Evolutionary conservation across 805 yeast species (phyloP).

Genomic region (Metschnikowia hibisci): DNA sequence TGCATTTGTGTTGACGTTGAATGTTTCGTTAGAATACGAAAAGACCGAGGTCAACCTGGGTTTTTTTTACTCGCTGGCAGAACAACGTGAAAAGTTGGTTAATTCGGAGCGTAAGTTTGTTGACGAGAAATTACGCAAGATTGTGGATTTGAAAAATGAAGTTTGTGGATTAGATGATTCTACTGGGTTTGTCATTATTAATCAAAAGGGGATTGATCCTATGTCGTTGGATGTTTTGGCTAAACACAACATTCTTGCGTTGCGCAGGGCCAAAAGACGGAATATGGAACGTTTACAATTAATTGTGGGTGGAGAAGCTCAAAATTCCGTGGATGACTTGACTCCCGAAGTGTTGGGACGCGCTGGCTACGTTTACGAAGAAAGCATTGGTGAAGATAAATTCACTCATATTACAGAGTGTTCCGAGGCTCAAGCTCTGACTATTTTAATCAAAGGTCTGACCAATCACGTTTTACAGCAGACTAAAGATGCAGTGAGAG

Average conservation of each 20-base stretch:
- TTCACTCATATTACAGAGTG: slow-evolving; percentile 92
- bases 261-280: slow-evolving; percentile 97
- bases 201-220: slow-evolving; percentile 98
- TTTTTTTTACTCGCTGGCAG: slow-evolving; percentile 90
- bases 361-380: slow-evolving; percentile 89
- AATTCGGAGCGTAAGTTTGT: slow-evolving; percentile 91
- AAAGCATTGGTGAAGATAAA: slow-evolving; percentile 94
- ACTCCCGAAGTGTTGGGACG: slow-evolving; percentile 74
- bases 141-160: slow-evolving; percentile 86
- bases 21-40: slow-evolving; percentile 94
- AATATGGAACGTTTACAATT: slow-evolving; percentile 98
- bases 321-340: slow-evolving; percentile 93
- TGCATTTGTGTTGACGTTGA: slow-evolving; percentile 80
- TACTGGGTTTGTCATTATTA: slow-evolving; percentile 86
- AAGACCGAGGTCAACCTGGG: slow-evolving; percentile 97
- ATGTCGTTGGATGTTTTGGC: slow-evolving; percentile 94
- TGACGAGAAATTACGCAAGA: slow-evolving; percentile 86
- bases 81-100: slow-evolving; percentile 92
- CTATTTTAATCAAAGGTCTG: slow-evolving; percentile 90
- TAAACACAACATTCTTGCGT: slow-evolving; percentile 85
- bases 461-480: slow-evolving; percentile 85
- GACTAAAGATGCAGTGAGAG: slow-evolving; percentile 95
- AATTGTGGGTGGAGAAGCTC: slow-evolving; percentile 96
- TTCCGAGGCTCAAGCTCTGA: slow-evolving; percentile 84
- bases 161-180: slow-evolving; percentile 75